Conservation (phyloP, 208 protist genomes). For the Leishmania turanica region DNA sequence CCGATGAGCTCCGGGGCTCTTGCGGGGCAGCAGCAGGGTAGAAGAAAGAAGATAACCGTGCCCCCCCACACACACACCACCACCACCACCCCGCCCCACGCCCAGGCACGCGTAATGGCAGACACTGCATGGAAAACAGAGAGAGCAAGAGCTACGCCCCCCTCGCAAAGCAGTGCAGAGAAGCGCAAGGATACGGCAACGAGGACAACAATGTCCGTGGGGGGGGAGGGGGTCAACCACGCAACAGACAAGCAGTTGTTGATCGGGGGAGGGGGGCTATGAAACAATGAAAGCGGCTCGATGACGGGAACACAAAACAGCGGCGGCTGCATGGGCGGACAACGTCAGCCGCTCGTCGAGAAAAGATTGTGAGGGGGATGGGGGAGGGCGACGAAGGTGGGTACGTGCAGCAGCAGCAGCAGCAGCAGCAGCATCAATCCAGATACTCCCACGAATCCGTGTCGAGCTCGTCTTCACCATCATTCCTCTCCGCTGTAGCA, state of each 20-base stretch:
- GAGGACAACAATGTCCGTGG: no score
- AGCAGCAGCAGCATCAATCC: conserved; percentile 11
- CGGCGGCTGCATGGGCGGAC: background rate
- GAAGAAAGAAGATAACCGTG: background rate
- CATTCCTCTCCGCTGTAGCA: background rate
- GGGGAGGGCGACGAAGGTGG: background rate
- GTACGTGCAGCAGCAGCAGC: background rate
- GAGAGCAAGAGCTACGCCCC: background rate
- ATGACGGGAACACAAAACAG: background rate
- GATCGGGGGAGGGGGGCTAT: background rate
- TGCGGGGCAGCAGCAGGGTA: background rate
- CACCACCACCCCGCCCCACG: no score
- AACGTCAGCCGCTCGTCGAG: background rate
- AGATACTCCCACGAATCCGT: conserved; percentile 40
- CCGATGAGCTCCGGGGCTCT: background rate
- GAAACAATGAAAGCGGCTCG: background rate
- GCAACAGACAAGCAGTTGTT: background rate
- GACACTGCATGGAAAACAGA: background rate
- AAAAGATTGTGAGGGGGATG: background rate
- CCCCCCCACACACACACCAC: no score
- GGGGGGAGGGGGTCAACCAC: no score
- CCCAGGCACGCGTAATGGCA: background rate
- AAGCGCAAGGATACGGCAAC: background rate
- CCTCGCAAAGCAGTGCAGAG: background rate
- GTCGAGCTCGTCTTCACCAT: background rate